A percentile compares a stretch with the other conserved stretches of the same genome.
Conservation (phyloP, 495 filamentous ascomycete genomes). For the Xeromyces bisporus region DNA sequence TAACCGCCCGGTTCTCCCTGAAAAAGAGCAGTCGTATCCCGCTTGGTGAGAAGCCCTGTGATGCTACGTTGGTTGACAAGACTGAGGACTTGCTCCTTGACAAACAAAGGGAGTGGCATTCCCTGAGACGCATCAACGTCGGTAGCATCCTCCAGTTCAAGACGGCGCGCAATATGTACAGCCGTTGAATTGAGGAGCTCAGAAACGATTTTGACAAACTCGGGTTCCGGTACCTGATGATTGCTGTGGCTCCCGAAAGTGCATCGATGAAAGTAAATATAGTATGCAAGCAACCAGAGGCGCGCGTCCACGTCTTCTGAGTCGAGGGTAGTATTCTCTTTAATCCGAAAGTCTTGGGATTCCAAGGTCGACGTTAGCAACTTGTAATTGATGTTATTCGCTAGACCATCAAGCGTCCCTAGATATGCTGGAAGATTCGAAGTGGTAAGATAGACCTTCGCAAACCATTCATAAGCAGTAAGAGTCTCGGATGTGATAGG, state of each 20-base stretch:
- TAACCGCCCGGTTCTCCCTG: conserved; percentile 11
- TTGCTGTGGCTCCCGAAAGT: conserved; percentile 25
- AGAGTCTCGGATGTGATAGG: conserved; percentile 30
- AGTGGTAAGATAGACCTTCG: conserved; percentile 33
- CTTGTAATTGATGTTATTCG: conserved; percentile 35
- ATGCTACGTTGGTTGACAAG: conserved; percentile 52
- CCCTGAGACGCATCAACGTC: conserved; percentile 14
- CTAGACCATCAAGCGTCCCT: conserved; percentile 29
- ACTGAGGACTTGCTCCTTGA: conserved; percentile 41
- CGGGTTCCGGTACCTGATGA: conserved; percentile 32
- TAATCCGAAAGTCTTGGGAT: conserved; percentile 13
- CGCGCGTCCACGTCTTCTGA: conserved; percentile 21
- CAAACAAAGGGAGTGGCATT: conserved; percentile 34
- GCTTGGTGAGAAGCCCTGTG: conserved; percentile 36
- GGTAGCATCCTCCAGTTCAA: conserved; percentile 33
- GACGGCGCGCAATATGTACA: conserved; percentile 34
- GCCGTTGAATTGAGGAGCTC: conserved; percentile 45
- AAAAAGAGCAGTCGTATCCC: conserved; percentile 14
- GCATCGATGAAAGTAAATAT: conserved; percentile 54
- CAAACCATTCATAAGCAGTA: conserved; percentile 41
- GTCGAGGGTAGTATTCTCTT: conserved; percentile 8
- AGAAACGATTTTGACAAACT: conserved; percentile 49
- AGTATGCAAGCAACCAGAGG: conserved; percentile 67
- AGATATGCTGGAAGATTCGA: conserved; percentile 25
- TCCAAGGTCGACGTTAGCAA: conserved; percentile 33